Base-by-base conservation (phyloP, 345 rosid species). In the Stellera chamaejasme region DNA sequence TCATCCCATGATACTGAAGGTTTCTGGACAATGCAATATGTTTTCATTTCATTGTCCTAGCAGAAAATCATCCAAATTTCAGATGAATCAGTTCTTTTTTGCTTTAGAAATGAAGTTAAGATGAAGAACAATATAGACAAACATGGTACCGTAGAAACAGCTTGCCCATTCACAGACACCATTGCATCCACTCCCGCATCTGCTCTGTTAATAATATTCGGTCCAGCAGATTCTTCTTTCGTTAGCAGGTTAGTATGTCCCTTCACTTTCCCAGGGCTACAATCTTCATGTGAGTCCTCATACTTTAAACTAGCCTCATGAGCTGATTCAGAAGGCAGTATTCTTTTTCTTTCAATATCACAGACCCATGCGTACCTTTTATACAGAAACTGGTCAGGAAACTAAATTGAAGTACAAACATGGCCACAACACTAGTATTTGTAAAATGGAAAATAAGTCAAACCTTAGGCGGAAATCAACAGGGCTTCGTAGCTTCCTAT, bases 351-450 rank as follows among this genome's bases (percentile, higher is more conserved):
- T 58, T 69, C 72, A 54, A 66, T 58, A 62, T 62, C 48, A 14
- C 77, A 69, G 52, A 72, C 62, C 96, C 99, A 93, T 23, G 89
- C 99, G 72, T 89, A 93, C 87, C 99, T 93, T 65, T 32, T 32
- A 16, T 52, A 63, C 48, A 60, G n/a, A 50, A 66, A 59, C 50
- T 19, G 9, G 64, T 74, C 52, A 72, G 28, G 45, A 59, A 16
- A 43, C 39, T 26, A 25, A 19, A 55, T 32, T 39, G 45, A 61
- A 56, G 49, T 13, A 52, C 41, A 26, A 28, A 19, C n/a, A 11
- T 47, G 43, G 12, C 52, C 45, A 52, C 27, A 49, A 32, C 5
- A 8, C 39, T 32, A 0, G 39, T 32, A 32, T 32, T 8, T 32
- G 39, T 5, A 32, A 32, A 32, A 32, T 4, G 8, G 23, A 1